Evolutionary conservation across 345 rosid genomes (phyloP), one percentile per base, ranked within the genome.

Genomic region (Psidium guajava): DNA sequence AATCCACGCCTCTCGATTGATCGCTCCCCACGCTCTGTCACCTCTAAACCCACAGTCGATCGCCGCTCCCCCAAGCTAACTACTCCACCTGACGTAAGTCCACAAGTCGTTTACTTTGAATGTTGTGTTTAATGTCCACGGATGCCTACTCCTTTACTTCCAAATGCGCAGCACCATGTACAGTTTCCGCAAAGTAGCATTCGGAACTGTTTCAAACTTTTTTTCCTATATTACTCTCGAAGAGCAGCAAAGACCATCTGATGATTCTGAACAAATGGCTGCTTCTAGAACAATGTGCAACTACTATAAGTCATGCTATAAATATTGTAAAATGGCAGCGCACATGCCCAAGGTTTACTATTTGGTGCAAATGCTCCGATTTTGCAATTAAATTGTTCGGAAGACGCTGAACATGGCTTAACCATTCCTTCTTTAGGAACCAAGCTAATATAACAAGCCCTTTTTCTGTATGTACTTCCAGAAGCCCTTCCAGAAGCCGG

Each of bases 81-180:
- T 54, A 89, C 97, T 25, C 91, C 94, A 47, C 92, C 95, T 13
- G 98, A 95, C 80, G 99, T 97, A 88, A 92, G 93, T 90, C 84
- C 50, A 42, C 73, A 11, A 69, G 77, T 21, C 77, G 25, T 69
- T 69, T 69, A 69, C 47, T 32, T 69, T 36, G 47, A 36, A 36
- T 69, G 24, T 32, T 36, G 9, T 69, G 47, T 69, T 69, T 69
- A 32, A 69, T 69, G 77, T 69, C 47, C 44, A 64, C 44, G 77
- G 77, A 64, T 64, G 77, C 77, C 77, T 64, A 3, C 77, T 64
- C 44, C 77, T 64, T 64, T 32, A 32, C 77, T 32, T 64, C 75
- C 24, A 32, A 16, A 18, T 32, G 22, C 13, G 24, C 77, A 16
- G 47, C 77, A 18, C 13, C 44, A 22, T 69, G 77, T 69, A 69